A percentile compares a stretch with the other conserved stretches of the same genome.
phyloP scores from a whole-genome alignment of 2,329 filamentous ascomycete species.

The Ascochyta viciae-villosae region DNA sequence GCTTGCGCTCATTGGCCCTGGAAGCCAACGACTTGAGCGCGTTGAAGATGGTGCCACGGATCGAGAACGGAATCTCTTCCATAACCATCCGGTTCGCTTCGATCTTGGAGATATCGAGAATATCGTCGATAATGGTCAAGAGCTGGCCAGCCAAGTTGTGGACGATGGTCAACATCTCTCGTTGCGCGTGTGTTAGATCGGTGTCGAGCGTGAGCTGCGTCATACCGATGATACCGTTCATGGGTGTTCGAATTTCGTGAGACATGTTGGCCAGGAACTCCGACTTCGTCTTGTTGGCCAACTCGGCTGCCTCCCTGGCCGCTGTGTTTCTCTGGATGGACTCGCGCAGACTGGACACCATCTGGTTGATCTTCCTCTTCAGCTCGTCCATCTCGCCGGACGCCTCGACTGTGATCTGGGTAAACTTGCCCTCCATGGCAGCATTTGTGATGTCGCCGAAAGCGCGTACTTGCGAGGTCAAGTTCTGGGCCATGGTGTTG shows the following conservation, averaged over 20 bases:
- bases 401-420: slow-evolving; percentile 94
- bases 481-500: slow-evolving; percentile 83
- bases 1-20: slow-evolving; percentile 93
- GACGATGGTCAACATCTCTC: slow-evolving; percentile 98
- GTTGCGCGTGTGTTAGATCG: slow-evolving; percentile 88
- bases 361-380: slow-evolving; percentile 99
- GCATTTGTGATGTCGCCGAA: slow-evolving; percentile 99
- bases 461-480: slow-evolving; percentile 95
- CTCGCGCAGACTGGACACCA: slow-evolving; percentile 94
- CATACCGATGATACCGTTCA: slow-evolving; percentile 99
- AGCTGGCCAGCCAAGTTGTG: slow-evolving; percentile 96
- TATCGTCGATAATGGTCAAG: slow-evolving; percentile 91
- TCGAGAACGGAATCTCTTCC: slow-evolving; percentile 94
- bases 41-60: slow-evolving; percentile 95
- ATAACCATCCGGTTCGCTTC: slow-evolving; percentile 98
- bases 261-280: slow-evolving; percentile 99
- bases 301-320: slow-evolving; percentile 91
- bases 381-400: slow-evolving; percentile 99
- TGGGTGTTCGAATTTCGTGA: slow-evolving; percentile 95
- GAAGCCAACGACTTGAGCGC: slow-evolving; percentile 96
- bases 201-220: slow-evolving; percentile 95
- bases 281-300: slow-evolving; percentile 97
- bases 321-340: slow-evolving; percentile 97
- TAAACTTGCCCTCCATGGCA: slow-evolving; percentile 96
- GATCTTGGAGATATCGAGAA: slow-evolving; percentile 75